Conservation (phyloP, 371 early-diverging fungal genomes). For the Apophysomyces variabilis region DNA sequence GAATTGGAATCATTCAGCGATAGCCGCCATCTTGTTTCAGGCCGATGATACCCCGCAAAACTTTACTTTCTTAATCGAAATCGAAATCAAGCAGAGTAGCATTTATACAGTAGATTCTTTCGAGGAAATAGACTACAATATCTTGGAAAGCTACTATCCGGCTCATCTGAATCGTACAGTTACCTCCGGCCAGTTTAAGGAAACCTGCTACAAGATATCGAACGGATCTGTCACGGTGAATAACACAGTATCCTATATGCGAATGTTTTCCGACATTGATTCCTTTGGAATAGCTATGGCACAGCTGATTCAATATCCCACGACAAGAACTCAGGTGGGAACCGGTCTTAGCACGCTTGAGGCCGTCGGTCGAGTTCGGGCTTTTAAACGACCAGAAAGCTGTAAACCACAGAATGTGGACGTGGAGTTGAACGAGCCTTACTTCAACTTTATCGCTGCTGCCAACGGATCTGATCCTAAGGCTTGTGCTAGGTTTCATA, state of each 20-base stretch:
- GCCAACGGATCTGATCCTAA: background rate
- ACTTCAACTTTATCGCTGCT: background rate
- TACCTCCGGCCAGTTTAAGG: background rate
- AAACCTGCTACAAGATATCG: background rate
- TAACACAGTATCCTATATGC: background rate
- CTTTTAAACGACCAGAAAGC: background rate
- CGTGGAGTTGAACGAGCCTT: background rate
- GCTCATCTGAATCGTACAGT: background rate
- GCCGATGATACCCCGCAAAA: background rate
- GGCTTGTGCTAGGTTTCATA: background rate
- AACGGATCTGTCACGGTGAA: background rate
- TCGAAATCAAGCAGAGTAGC: background rate
- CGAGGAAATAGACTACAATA: background rate
- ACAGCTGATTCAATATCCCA: background rate
- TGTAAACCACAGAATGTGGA: background rate
- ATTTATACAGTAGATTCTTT: background rate
- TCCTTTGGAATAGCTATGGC: background rate
- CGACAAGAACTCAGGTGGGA: background rate
- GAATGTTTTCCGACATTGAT: background rate
- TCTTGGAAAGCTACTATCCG: background rate
- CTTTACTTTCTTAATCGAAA: background rate
- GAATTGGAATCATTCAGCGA: background rate
- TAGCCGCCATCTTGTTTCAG: background rate
- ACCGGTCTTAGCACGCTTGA: background rate
- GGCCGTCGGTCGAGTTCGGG: background rate